Conservation (phyloP, 1,284 basidiomycete species). For the Cryptococcus wingfieldii region DNA sequence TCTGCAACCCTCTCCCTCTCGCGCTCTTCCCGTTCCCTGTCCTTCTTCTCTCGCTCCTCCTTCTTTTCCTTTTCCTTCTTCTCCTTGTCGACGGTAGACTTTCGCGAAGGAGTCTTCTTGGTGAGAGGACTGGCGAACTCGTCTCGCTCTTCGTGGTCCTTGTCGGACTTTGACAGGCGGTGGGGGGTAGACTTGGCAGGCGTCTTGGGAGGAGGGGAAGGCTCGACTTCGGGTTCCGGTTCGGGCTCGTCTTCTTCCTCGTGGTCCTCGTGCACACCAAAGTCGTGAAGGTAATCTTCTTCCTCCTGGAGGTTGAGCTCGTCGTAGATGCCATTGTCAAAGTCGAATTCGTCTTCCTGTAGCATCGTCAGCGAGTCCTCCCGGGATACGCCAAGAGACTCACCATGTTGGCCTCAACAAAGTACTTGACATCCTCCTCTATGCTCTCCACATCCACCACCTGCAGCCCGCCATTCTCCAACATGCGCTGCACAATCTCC, state of each 20-base stretch:
- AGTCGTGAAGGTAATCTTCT: conserved; percentile 75
- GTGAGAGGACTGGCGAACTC: conserved; percentile 36
- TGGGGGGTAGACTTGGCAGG: conserved; percentile 34
- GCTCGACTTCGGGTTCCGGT: neutral
- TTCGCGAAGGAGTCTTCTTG: conserved; percentile 32
- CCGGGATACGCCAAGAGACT: conserved; percentile 45
- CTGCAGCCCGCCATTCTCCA: conserved; percentile 88
- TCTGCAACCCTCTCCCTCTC: conserved; percentile 1
- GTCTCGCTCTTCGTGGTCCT: conserved; percentile 7
- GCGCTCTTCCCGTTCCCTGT: conserved; percentile 8
- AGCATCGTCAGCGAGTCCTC: neutral
- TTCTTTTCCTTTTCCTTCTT: neutral
- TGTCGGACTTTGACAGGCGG: neutral
- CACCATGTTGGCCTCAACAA: conserved; percentile 92
- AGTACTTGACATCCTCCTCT: conserved; percentile 95
- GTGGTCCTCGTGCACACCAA: conserved; percentile 61
- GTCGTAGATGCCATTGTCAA: conserved; percentile 97
- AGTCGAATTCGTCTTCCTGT: conserved; percentile 95
- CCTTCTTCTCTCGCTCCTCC: neutral
- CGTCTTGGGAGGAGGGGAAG: conserved; percentile 25
- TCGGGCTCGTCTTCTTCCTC: conserved; percentile 51
- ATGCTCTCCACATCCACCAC: conserved; percentile 75
- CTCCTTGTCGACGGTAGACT: conserved; percentile 23
- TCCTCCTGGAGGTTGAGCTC: conserved; percentile 95
- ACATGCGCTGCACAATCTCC: conserved; percentile 85